Percentiles rank a stretch among this genome's conserved stretches.
phyloP scores from a whole-genome alignment of 202 grass and related monocot species.

The Schoenoplectus triqueter region DNA sequence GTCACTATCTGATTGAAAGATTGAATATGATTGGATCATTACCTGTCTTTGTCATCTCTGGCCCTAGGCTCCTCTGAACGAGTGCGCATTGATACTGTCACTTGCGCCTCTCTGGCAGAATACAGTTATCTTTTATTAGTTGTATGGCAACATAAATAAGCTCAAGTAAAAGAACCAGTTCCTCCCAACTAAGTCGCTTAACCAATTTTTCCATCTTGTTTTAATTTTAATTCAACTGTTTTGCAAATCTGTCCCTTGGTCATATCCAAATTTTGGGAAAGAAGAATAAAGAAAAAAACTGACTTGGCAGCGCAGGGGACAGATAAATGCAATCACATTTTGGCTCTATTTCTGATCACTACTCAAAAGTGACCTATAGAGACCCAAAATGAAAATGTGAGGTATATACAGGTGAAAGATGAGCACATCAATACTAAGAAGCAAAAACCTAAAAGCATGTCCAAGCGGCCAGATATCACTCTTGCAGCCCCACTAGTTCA shows the following conservation, averaged over 20 bases:
- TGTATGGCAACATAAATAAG: not conserved
- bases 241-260: not conserved
- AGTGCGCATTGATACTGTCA: constrained; percentile 42
- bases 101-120: constrained; percentile 56
- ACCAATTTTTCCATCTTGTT: not conserved
- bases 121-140: constrained; percentile 14
- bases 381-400: not conserved
- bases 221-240: not conserved
- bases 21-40: constrained; percentile 2
- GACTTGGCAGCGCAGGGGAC: not conserved
- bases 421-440: not conserved
- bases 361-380: not conserved
- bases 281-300: not conserved
- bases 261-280: not conserved
- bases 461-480: not conserved
- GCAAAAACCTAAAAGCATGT: not conserved
- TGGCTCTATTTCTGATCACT: not conserved
- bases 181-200: not conserved
- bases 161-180: not conserved
- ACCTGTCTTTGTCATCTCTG: constrained; percentile 61
- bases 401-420: not conserved
- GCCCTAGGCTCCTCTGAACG: constrained; percentile 64
- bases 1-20: constrained; percentile 7
- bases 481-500: not conserved
- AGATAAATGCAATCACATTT: not conserved